Percentiles rank a stretch among this genome's conserved stretches.
phyloP scores from a whole-genome alignment of 768 basidiomycete genomes.

The Rhodotorula taiwanensis region DNA sequence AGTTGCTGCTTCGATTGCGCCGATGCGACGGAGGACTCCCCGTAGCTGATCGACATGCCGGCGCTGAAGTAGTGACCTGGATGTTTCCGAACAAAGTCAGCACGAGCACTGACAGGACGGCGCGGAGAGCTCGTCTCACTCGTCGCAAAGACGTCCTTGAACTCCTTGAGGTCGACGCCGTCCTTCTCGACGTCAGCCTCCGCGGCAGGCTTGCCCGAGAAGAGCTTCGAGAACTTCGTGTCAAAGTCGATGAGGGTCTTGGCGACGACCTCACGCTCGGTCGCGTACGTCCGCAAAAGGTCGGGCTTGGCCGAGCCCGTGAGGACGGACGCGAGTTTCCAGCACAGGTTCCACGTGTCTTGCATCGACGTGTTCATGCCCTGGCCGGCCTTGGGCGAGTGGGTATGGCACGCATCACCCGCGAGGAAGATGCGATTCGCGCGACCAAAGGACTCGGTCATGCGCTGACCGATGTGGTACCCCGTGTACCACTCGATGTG shows the following conservation, averaged over 20 bases:
- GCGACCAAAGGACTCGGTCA: slow-evolving; percentile 58
- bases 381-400: slow-evolving; percentile 51
- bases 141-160: slow-evolving; percentile 28
- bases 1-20: slow-evolving; percentile 29
- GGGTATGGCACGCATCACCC: slow-evolving; percentile 49
- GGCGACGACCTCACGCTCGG: slow-evolving; percentile 55
- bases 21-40: slow-evolving; percentile 31
- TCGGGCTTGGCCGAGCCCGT: slow-evolving; percentile 36
- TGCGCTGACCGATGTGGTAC: slow-evolving; percentile 51
- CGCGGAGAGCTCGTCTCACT: neutral
- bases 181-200: slow-evolving; percentile 38
- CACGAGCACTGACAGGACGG: too few relatives aligned
- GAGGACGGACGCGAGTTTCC: slow-evolving; percentile 38
- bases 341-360: slow-evolving; percentile 39
- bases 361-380: slow-evolving; percentile 43
- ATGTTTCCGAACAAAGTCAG: neutral
- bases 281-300: slow-evolving; percentile 44
- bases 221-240: slow-evolving; percentile 58
- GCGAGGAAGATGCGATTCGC: slow-evolving; percentile 67
- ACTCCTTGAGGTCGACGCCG: slow-evolving; percentile 36
- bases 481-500: slow-evolving; percentile 37
- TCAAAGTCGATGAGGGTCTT: slow-evolving; percentile 66
- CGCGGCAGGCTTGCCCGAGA: slow-evolving; percentile 61
- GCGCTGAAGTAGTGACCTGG: slow-evolving; percentile 38
- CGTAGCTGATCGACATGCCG: slow-evolving; percentile 41